Conservation (phyloP, 441 rosid genomes). For the Corymbia calophylla region DNA sequence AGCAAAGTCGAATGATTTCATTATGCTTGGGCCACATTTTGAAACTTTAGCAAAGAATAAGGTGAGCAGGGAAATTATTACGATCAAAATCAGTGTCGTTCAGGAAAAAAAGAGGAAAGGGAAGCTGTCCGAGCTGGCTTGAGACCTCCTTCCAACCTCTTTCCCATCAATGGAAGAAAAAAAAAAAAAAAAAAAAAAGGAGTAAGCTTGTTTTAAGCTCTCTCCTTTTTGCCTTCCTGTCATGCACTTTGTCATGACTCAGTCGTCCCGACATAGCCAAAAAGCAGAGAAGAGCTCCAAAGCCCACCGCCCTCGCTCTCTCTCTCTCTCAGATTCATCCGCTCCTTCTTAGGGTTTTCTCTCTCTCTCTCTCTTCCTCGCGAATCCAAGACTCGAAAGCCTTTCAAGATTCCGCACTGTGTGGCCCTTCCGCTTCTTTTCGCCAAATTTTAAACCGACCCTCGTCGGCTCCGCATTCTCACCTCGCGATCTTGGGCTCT, state of each 20-base stretch:
- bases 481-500: background rate
- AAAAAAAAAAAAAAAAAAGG: background rate
- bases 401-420: slow-evolving; percentile 8
- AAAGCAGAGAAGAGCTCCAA: background rate
- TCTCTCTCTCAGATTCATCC: background rate
- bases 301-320: slow-evolving; percentile 3
- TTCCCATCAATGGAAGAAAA: background rate
- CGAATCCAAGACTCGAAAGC: slow-evolving; percentile 17
- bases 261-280: slow-evolving; percentile 8
- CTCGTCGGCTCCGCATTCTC: background rate
- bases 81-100: background rate
- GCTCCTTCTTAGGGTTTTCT: background rate
- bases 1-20: no score
- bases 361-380: slow-evolving; percentile 19
- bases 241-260: slow-evolving; percentile 37
- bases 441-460: background rate
- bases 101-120: background rate
- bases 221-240: slow-evolving; percentile 30
- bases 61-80: background rate
- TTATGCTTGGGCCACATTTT: background rate
- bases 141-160: background rate
- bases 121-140: background rate
- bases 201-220: background rate
- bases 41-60: background rate
- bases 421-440: background rate